Base-by-base conservation (phyloP, 2,329 filamentous ascomycete species). In the Penicillium sp. region DNA sequence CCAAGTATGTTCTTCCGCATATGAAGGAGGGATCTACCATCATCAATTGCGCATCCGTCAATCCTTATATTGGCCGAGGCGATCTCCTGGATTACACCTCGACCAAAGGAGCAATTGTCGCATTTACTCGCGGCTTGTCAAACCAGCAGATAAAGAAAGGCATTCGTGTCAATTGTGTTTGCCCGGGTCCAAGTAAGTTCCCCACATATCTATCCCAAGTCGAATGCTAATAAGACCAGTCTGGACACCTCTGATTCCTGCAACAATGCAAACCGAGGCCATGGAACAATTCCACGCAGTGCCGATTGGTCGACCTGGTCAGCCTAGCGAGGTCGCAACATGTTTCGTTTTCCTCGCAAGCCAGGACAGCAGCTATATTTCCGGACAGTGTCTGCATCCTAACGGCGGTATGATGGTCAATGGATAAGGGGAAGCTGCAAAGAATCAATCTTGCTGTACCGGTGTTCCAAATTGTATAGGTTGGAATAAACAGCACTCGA, bases 1-100 rank as follows among this genome's bases (percentile, higher is more conserved):
- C 89, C 57, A 94, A 94, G 72, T 90, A 92, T 67, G 75, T 81
- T 13, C 79, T 94, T 12, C 85, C 85, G 0, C 87, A 92, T 72
- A 88, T 94, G 85, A 82, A 84, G 67, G 71, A 73, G n/a, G 90
- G 90, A 35, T 81, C 84, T 53, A 86, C 84, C 27, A 91, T 95
- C 70, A 91, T 95, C 80, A 94, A 93, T 77, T 91, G 90, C 69
- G 86, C 89, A 42, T 91, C 88, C 32, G 86, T 94, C 69, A 93
- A 93, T 70, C 88, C 86, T 27, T 94, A 93, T 74, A 83, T 91
- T 55, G 90, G 90, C 38, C 87, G 89, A 1, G 86, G 87, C 0
- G 89, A 93, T 65, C 80, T 93, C 2, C 82, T 94, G 46, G 89
- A 94, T 72, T 93, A 94, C 76, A 91, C 89, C 0, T 85, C 86